phyloP scores from a whole-genome alignment of 2,329 filamentous ascomycete genomes.

The Monilinia aucupariae region DNA sequence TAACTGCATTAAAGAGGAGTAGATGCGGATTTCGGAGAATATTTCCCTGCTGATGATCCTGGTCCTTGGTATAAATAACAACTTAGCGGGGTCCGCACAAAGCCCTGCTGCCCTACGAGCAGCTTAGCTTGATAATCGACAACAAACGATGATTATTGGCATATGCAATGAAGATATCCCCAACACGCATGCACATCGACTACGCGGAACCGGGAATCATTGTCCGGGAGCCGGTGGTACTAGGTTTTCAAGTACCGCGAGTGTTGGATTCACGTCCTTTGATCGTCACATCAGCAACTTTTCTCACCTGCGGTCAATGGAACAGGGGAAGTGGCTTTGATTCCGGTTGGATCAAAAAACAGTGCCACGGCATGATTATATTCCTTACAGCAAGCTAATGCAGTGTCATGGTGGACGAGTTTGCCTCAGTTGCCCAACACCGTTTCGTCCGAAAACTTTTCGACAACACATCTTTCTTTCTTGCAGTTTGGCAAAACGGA shows the following conservation, averaged over 20 bases:
- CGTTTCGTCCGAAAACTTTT: not conserved
- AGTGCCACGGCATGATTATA: not conserved
- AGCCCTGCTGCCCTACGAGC: not conserved
- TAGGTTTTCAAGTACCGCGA: not conserved
- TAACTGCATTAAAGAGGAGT: not conserved
- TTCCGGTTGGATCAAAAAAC: constrained; percentile 5
- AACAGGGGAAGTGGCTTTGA: not conserved
- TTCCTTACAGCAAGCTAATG: constrained; percentile 10
- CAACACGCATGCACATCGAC: not conserved
- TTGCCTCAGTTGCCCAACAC: constrained; percentile 3
- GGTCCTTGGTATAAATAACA: not conserved
- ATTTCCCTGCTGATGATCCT: not conserved
- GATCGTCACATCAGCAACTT: not conserved
- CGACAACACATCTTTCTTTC: constrained; percentile 2
- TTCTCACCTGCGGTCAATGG: not conserved
- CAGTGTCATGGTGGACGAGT: constrained; percentile 8
- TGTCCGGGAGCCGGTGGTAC: not conserved
- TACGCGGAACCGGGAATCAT: not conserved
- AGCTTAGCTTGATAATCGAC: not conserved
- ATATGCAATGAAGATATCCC: not conserved
- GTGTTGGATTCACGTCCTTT: not conserved
- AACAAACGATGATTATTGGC: not conserved
- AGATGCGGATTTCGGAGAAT: not conserved
- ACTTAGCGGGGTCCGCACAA: too few species aligned
- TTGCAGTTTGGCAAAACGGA: not conserved